phyloP scores from a whole-genome alignment of 2,329 filamentous ascomycete species.

The Fusarium miscanthi region DNA sequence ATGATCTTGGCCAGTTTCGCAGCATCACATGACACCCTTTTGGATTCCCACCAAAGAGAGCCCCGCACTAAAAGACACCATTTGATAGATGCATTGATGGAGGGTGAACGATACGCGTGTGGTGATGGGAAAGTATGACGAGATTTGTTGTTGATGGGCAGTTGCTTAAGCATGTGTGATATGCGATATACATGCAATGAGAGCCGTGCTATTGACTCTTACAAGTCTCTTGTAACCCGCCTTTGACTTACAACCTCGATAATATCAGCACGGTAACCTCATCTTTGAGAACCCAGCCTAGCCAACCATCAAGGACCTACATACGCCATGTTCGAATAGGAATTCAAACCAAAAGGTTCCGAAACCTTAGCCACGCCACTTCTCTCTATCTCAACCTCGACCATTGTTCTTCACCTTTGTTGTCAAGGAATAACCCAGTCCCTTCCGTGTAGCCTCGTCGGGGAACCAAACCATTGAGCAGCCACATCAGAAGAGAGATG shows the following conservation, averaged over 20 bases:
- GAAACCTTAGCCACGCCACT: constrained; percentile 34
- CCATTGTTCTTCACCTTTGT: neutral
- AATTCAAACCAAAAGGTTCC: constrained; percentile 8
- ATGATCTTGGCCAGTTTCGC: constrained; percentile 34
- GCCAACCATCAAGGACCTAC: neutral
- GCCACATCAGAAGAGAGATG: neutral
- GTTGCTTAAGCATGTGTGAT: constrained; percentile 9
- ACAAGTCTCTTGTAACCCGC: neutral
- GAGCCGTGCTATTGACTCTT: neutral
- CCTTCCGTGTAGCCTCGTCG: neutral
- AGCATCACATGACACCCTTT: constrained; percentile 30
- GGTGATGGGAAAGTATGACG: constrained; percentile 22
- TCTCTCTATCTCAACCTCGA: neutral
- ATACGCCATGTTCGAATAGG: constrained; percentile 1
- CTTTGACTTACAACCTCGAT: neutral
- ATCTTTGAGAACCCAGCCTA: neutral
- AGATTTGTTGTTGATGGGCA: constrained; percentile 17
- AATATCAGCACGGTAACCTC: neutral
- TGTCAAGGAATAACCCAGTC: constrained; percentile 19
- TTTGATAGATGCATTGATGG: constrained; percentile 23
- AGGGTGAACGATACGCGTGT: constrained; percentile 14
- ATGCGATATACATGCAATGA: constrained; percentile 12
- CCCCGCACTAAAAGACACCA: constrained; percentile 28
- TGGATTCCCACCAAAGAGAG: constrained; percentile 14
- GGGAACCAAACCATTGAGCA: constrained; percentile 6